Evolutionary conservation across 768 basidiomycete species (phyloP), one percentile per base, ranked within the genome.

Genomic region (Mycena latifolia): DNA sequence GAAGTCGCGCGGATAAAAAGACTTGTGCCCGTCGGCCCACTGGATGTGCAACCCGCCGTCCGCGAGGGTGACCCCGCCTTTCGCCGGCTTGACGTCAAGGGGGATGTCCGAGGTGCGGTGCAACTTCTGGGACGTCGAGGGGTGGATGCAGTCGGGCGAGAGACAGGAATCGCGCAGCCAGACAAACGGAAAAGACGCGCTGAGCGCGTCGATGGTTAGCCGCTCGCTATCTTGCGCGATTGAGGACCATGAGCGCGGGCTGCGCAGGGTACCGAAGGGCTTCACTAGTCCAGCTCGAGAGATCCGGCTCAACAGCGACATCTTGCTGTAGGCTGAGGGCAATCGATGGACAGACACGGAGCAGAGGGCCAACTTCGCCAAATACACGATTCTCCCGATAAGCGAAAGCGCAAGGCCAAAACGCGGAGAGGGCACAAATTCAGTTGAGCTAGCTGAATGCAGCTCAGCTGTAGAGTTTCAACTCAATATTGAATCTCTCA

Each of bases 131-230:
- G 77, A 80, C 0, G 91, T 95, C 5, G 89, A 86, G 0, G 93
- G 90, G 70, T 98, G 93, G 11, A 96, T 76, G 68, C 92, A 96
- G 2, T 79, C 71, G 0, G 87, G 78, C 45, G 92, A 94, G 62
- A 86, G 88, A 70, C 95, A 98, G 0, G 92, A 86, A 72, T 98
- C 96, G 25, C 95, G 89, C 12, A 99, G 85, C 90, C 94, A 96
- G 59, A 88, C 77, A 72, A 86, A 89, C 0, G 92, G 85, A 69
- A 93, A 88, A 12, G 77, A 73, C 28, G 82, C 70, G 22, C 80
- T 78, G 14, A 89, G 75, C 0, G 80, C 73, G 61, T 82, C 77
- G 48, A 86, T 70, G 0, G 77, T 78, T 29, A 83, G 63, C 3
- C 53, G 35, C 18, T 65, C 17, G 24, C n/a, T 50, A 20, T 62